Percentiles rank a stretch among this genome's conserved stretches.
These are phyloP conservation scores for Gynochthodes officinalis DNA, from an alignment of 257 asterid species.

Conservation along the genomic window DNA sequence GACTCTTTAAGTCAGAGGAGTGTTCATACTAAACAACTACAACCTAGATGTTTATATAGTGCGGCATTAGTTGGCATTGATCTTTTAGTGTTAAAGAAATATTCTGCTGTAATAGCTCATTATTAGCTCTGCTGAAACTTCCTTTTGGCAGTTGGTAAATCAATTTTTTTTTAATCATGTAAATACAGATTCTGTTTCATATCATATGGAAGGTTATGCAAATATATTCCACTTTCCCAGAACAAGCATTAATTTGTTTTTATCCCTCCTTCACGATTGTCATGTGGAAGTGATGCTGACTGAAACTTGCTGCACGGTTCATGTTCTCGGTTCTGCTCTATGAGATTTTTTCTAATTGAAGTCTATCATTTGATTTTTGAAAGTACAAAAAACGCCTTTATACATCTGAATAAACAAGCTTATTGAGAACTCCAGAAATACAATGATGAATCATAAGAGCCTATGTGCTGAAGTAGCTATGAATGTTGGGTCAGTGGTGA, in stretches of 20 bases:
- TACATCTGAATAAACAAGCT: not conserved
- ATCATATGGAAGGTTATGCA: not conserved
- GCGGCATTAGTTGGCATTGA: slow-evolving; percentile 4
- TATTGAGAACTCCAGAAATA: not conserved
- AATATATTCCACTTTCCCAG: not conserved
- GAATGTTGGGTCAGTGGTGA: not conserved
- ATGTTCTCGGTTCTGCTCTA: not conserved
- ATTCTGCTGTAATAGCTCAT: slow-evolving; percentile 4
- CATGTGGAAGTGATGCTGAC: not conserved
- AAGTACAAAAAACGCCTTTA: not conserved
- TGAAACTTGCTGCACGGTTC: not conserved
- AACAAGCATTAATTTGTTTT: not conserved
- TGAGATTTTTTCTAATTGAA: not conserved
- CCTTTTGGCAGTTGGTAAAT: not conserved
- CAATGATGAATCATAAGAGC: not conserved
- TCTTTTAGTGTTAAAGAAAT: not conserved
- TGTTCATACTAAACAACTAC: not conserved
- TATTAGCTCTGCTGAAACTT: not conserved
- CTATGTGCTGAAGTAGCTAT: not conserved
- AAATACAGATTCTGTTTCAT: slow-evolving; percentile 6
- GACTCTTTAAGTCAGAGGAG: not conserved
- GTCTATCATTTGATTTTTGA: not conserved
- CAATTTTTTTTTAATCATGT: slow-evolving; percentile 1
- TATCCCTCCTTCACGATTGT: not conserved
- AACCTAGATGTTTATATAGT: slow-evolving; percentile 4